Base-by-base conservation (phyloP, 371 early-diverging fungal species). In the Actinomucor elegans region DNA sequence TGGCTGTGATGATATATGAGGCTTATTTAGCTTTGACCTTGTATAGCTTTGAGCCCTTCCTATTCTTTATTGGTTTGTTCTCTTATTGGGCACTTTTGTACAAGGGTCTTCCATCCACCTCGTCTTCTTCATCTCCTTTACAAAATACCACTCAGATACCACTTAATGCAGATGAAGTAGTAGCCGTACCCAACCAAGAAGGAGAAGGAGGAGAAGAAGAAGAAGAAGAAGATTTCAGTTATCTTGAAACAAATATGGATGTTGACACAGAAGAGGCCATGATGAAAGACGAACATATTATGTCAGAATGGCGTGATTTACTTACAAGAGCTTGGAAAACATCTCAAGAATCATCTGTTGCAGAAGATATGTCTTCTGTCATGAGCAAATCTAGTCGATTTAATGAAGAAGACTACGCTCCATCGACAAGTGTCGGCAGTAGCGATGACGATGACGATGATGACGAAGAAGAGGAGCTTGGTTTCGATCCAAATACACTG, bases 301-400 rank as follows among this genome's bases (percentile, higher is more conserved):
- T 71, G 71, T 56, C 60, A 12, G 66, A 69, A 47, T 73, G 73
- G 73, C 52, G 58, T 29, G 52, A 62, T 37, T 31, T 74, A 12
- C 26, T 74, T 11, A 66, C 66, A 9, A 58, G 71, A 35, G 49
- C 69, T 15, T 75, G 71, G 71, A 34, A 40, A 21, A 41, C 48
- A 12, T 31, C 38, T 2, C 31, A 31, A 2, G 27, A 38, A 4
- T 38, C 51, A 2, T 14, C 41, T 12, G 29, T 27, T 18, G 38
- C 37, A 11, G 52, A 41, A 20, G 60, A 60, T 35, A 38, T 31
- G 12, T 24, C 21, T 8, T 64, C 64, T n/a, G 31, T 50, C 8
- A 34, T 47, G 43, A 59, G 59, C 20, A 12, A 24, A 32, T 40
- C 55, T 4, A 64, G 64, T 24, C 53, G 64, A 37, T 64, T 57